Evolutionary conservation across 2,329 filamentous ascomycete species (phyloP).

Genomic region (Bipolaris oryzae): DNA sequence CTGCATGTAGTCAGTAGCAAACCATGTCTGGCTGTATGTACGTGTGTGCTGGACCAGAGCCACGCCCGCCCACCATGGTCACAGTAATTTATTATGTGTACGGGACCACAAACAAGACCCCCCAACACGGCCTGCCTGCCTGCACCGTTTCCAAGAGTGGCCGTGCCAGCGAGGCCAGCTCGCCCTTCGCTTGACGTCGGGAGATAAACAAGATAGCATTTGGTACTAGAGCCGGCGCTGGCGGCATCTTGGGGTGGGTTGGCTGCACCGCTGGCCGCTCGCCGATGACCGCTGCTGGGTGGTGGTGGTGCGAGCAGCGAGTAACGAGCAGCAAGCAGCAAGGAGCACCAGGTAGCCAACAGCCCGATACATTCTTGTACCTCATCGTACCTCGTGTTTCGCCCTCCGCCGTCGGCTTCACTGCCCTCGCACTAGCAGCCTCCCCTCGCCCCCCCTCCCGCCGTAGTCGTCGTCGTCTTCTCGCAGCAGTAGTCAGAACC

Average conservation of each 20-base stretch:
- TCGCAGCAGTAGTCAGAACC: conserved; percentile 24
- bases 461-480: conserved; percentile 7
- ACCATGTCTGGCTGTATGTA: too few relatives aligned
- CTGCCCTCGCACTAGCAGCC: neutral
- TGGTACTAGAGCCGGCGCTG: conserved; percentile 6
- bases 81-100: neutral
- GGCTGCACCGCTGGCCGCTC: too few relatives aligned
- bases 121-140: neutral
- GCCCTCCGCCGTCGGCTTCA: conserved; percentile 22
- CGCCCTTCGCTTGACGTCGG: conserved; percentile 23
- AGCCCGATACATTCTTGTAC: conserved; percentile 3
- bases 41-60: too few relatives aligned
- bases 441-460: conserved; percentile 5
- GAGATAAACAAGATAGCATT: conserved; percentile 22
- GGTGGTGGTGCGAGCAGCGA: too few relatives aligned
- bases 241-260: neutral
- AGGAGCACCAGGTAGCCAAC: too few relatives aligned
- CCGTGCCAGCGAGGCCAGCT: conserved; percentile 23
- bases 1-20: too few relatives aligned
- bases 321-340: too few relatives aligned
- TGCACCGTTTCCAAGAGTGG: conserved; percentile 36
- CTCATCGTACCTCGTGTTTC: conserved; percentile 19
- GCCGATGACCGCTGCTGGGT: too few relatives aligned
- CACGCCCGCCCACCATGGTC: neutral
- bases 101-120: neutral